Base-by-base conservation (phyloP, 352 stramenopile species). In the Phytophthora sp. region DNA sequence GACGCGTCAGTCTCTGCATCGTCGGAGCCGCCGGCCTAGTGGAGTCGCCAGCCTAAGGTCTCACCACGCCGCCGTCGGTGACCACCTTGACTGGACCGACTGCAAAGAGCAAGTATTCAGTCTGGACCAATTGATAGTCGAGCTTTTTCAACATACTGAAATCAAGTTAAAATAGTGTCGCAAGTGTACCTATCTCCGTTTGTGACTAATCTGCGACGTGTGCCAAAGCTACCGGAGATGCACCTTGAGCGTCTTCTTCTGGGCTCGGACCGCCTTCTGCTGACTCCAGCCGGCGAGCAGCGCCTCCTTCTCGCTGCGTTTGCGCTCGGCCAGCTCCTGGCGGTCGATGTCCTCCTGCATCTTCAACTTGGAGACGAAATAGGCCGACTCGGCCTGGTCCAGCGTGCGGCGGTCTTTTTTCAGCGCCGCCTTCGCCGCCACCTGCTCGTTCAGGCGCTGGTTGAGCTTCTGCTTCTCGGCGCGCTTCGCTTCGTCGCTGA, bases 371-470 rank as follows among this genome's bases (percentile, higher is more conserved):
- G 57, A 53, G 54, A 87, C 69, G 43, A 84, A 86, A 49, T 79
- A 87, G 23, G 75, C 77, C 26, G 72, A 74, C 26, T 89, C 79
- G n/a, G 76, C 75, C 24, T 84, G 77, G 34, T 90, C 81, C 17
- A 90, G 41, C 5, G 54, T 56, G 13, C 62, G 62, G 9, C 49
- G 54, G 32, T 88, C 68, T 51, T 71, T 66, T 17, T 62, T 60
- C 3, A 86, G 67, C 37, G 65, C 61, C 18, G 68, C 64, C 38
- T 83, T 84, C n/a, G 70, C 56, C 2, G 69, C 51, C 13, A 87
- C 78, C 34, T 90, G 81, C 15, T 76, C 68, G 35, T 77, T 66
- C 42, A 90, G 63, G 3, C 71, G 67, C 26, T 66, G 56, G 30
- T 70, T 72, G 6, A 90, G 60, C 44, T 74, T 80, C 26, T 71